Conservation (phyloP, 192 early-diverging fungal species). For the Polychytrium aggregatum region DNA sequence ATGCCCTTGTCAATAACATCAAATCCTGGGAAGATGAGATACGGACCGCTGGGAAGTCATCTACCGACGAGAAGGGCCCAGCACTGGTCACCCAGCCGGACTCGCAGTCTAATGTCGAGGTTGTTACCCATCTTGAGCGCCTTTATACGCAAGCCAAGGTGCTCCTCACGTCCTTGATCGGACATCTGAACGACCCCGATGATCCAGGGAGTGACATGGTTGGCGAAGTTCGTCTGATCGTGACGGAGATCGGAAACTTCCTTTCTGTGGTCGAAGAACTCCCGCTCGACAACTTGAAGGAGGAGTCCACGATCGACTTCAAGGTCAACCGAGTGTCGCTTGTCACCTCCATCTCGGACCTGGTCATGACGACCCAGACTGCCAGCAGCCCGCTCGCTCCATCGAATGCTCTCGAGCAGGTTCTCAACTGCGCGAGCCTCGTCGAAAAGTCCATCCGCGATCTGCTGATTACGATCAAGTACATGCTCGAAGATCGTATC, state of each 20-base stretch:
- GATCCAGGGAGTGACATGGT: too few species aligned
- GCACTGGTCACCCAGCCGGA: too few species aligned
- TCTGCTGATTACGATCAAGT: slow-evolving; percentile 41
- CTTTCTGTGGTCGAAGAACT: slow-evolving; percentile 37
- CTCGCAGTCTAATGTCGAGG: too few species aligned
- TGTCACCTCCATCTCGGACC: slow-evolving; percentile 50
- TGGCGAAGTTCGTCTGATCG: slow-evolving; percentile 25
- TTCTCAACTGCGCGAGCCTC: slow-evolving; percentile 33
- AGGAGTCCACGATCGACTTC: slow-evolving; percentile 37
- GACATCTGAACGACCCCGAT: too few species aligned
- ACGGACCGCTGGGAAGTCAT: too few species aligned
- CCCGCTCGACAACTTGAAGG: slow-evolving; percentile 25
- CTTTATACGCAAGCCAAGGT: too few species aligned
- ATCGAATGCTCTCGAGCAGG: slow-evolving; percentile 38
- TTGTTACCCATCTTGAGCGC: too few species aligned
- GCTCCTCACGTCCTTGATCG: too few species aligned
- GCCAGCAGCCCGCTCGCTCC: slow-evolving; percentile 42
- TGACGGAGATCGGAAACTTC: slow-evolving; percentile 43
- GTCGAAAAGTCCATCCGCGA: slow-evolving; percentile 45
- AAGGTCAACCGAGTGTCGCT: slow-evolving; percentile 47
- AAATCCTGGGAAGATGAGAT: too few species aligned
- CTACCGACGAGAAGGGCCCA: too few species aligned
- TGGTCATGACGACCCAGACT: slow-evolving; percentile 48
- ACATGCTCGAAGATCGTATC: slow-evolving; percentile 49
- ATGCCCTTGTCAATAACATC: too few species aligned